A percentile compares a stretch with the other conserved stretches of the same genome.
These are phyloP conservation scores for Talaromyces pinophilus DNA, from an alignment of 2,329 filamentous ascomycete genomes.

Conservation along the genomic window DNA sequence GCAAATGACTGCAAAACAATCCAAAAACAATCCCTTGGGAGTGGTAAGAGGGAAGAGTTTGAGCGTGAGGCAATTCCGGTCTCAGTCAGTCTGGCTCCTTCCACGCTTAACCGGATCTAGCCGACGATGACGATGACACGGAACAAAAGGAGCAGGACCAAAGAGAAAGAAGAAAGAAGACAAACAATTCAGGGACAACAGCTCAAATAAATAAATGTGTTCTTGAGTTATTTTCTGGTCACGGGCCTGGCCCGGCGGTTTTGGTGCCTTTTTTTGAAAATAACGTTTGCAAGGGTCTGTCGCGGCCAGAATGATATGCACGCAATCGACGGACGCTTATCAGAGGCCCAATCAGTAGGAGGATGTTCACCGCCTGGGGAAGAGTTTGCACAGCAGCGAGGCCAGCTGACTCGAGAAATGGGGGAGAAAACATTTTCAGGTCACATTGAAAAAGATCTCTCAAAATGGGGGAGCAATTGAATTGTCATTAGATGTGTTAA, in stretches of 20 bases:
- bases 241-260: slow-evolving; percentile 7
- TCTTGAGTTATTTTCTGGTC: background rate
- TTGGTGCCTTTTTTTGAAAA: background rate
- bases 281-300: slow-evolving; percentile 9
- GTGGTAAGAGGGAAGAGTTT: slow-evolving; percentile 8
- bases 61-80: slow-evolving; percentile 20
- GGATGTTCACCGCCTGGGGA: slow-evolving; percentile 21
- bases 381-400: slow-evolving; percentile 18
- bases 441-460: background rate
- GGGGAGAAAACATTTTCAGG: background rate
- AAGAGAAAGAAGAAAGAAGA: background rate
- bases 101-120: slow-evolving; percentile 24
- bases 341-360: slow-evolving; percentile 15
- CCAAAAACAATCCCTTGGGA: background rate
- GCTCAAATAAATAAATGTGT: background rate
- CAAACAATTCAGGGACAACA: background rate
- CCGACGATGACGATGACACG: slow-evolving; percentile 22
- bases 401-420: slow-evolving; percentile 14
- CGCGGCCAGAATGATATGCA: slow-evolving; percentile 14
- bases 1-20: background rate
- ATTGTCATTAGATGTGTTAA: background rate
- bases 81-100: slow-evolving; percentile 5
- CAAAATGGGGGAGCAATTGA: background rate
- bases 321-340: slow-evolving; percentile 16
- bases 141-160: background rate